Evolutionary conservation across 176 grass and related monocot species (phyloP).

Genomic region (Eragrostis nindensis): DNA sequence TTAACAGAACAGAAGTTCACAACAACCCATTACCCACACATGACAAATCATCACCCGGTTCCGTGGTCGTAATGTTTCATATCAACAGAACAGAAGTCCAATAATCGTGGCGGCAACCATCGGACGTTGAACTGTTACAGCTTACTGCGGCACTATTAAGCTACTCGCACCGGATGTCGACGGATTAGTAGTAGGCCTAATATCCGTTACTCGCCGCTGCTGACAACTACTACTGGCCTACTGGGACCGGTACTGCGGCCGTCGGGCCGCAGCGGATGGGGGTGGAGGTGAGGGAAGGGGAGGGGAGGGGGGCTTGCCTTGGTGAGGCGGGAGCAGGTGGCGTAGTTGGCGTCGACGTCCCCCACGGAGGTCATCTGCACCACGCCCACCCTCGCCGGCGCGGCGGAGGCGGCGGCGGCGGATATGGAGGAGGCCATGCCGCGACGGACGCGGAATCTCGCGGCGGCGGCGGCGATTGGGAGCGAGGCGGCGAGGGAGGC

Average conservation of each 20-base stretch:
- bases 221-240: not conserved
- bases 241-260: too few relatives aligned
- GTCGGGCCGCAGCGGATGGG: too few relatives aligned
- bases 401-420: not conserved
- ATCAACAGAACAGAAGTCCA: not conserved
- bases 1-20: too few relatives aligned
- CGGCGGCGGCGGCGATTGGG: conserved; percentile 33
- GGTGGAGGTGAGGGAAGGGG: not conserved
- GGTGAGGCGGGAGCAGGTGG: conserved; percentile 78
- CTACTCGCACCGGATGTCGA: not conserved
- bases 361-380: conserved; percentile 96
- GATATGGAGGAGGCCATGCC: conserved; percentile 42
- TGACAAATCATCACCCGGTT: too few relatives aligned
- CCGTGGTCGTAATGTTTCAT: not conserved
- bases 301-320: conserved; percentile 60
- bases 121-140: not conserved
- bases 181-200: not conserved
- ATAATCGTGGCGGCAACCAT: not conserved
- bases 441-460: conserved; percentile 39
- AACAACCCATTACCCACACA: too few relatives aligned
- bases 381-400: conserved; percentile 64
- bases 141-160: not conserved
- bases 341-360: conserved; percentile 82
- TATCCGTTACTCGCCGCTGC: not conserved
- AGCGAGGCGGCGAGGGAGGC: conserved; percentile 43